Evolutionary conservation across 2,329 filamentous ascomycete species (phyloP).

Genomic region (Pyrenophora graminea): DNA sequence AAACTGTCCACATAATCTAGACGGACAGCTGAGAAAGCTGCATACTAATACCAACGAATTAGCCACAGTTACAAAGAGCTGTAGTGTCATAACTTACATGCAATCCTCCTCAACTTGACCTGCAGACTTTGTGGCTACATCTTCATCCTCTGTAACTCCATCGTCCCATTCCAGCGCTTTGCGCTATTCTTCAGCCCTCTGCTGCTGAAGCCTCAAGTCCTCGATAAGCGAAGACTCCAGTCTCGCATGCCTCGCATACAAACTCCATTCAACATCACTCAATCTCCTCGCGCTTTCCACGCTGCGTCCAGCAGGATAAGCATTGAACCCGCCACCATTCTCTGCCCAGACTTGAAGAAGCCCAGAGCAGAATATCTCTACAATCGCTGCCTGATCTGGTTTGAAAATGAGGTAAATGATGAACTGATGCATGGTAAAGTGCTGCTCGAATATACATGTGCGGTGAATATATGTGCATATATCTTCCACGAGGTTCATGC

Average conservation of each 20-base stretch:
- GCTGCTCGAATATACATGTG: slow-evolving; percentile 6
- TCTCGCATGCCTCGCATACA: slow-evolving; percentile 15
- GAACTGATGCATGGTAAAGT: slow-evolving; percentile 33
- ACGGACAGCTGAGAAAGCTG: not conserved
- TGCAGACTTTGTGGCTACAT: not conserved
- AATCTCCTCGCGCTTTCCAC: slow-evolving; percentile 25
- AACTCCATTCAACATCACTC: slow-evolving; percentile 17
- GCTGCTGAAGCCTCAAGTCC: slow-evolving; percentile 19
- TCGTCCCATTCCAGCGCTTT: slow-evolving; percentile 24
- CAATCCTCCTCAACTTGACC: slow-evolving; percentile 8
- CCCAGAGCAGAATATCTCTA: slow-evolving; percentile 38
- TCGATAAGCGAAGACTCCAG: slow-evolving; percentile 13
- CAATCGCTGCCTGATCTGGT: slow-evolving; percentile 28
- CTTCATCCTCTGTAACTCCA: slow-evolving; percentile 4
- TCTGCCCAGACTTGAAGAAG: slow-evolving; percentile 36
- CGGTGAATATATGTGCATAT: slow-evolving; percentile 25
- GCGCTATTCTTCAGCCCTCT: slow-evolving; percentile 22
- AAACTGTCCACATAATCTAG: not conserved
- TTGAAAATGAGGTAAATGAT: slow-evolving; percentile 36
- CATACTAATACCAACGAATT: not conserved
- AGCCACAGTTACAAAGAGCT: not conserved
- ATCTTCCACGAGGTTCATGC: slow-evolving; percentile 41
- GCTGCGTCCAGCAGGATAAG: slow-evolving; percentile 33
- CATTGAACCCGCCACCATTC: slow-evolving; percentile 35
- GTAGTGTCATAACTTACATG: not conserved